Evolutionary conservation across 257 asterid genomes (phyloP), one percentile per base, ranked within the genome.

Genomic region (Solanum chilense): DNA sequence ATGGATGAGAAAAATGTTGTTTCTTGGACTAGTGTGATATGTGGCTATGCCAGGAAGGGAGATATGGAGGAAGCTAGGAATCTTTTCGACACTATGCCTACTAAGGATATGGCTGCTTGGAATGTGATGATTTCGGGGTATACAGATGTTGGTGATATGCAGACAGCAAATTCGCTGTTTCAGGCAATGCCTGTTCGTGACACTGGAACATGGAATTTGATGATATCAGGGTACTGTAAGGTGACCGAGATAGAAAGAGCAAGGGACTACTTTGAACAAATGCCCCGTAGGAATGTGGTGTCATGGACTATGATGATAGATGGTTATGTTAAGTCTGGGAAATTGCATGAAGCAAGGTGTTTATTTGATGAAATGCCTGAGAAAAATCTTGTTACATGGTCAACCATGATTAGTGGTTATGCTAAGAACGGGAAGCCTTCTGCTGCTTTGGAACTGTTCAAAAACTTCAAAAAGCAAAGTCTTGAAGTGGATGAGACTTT

Each of bases 301-400:
- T 86, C 86, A 20, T 86, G 91, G 91, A 86, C 87, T 80, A 89
- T 84, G 70, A 86, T 86, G 87, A 71, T 83, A 83, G 39, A 49
- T 49, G 90, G 88, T 12, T 89, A 52, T 58, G 78, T 52, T 47
- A 89, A 52, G 35, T 44, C 58, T 76, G 77, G 84, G 62, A 84
- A 78, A 23, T 66, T 77, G 77, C 47, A 33, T 0, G 86, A 44
- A 45, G 86, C 87, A 2, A 76, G 83, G 37, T 20, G 37, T 44
- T 77, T 87, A 70, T 84, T 68, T 41, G 85, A 68, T 52, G 84
- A 78, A 49, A 77, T 84, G 83, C 87, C 88, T 25, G 60, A 66
- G 89, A 77, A 87, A 42, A 47, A 69, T 52, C 86, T 87, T 20
- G 52, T 81, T 81, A 49, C 85, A 29, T 81, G 70, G 85, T 81